Base-by-base conservation (phyloP, 2,329 filamentous ascomycete genomes). In the Setomelanomma holmii region DNA sequence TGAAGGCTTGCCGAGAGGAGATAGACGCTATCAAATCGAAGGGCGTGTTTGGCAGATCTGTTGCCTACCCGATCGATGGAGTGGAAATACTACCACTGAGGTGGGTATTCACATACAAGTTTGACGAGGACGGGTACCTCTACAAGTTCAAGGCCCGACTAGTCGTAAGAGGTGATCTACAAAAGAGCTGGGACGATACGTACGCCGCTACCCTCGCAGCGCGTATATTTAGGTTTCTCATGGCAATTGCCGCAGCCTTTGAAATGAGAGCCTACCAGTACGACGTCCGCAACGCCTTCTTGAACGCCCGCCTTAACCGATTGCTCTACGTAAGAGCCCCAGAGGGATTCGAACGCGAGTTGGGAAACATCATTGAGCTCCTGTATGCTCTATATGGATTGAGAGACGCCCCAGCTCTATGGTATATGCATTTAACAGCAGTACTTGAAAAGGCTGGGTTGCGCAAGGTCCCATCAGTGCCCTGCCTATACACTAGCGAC, bases 241-340 rank as follows among this genome's bases (percentile, higher is more conserved):
- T 64, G 10, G 63, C 60, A 16, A 55, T 70, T n/a, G 40, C 53
- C 11, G 55, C 62, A 4, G 46, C 48, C 14, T 67, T 64, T 42
- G 42, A 57, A 20, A 39, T 69, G 4, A 40, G 53, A 11, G 47
- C 55, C 10, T 35, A 22, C 6, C 55, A 70, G 46, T 62, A 55
- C 46, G 52, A 70, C 46, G 56, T 48, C 2, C 36, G 55, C 2
- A 67, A 61, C 24, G 62, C 64, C 8, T 70, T 69, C 42, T 23
- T 61, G 5, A 68, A 68, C 40, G 57, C 48, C 6, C 23, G 14
- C 27, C 16, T 61, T 7, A 20, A 55, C 27, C 19, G 53, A 20
- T 22, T 36, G 14, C 36, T 61, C 14, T 63, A 57, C 38, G 45
- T 38, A n/a, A 8, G 55, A 4, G 45, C 44, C 10, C 64, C 53